Conservation (phyloP, 805 yeast genomes). For the Saccharomycopsis capsularis region DNA sequence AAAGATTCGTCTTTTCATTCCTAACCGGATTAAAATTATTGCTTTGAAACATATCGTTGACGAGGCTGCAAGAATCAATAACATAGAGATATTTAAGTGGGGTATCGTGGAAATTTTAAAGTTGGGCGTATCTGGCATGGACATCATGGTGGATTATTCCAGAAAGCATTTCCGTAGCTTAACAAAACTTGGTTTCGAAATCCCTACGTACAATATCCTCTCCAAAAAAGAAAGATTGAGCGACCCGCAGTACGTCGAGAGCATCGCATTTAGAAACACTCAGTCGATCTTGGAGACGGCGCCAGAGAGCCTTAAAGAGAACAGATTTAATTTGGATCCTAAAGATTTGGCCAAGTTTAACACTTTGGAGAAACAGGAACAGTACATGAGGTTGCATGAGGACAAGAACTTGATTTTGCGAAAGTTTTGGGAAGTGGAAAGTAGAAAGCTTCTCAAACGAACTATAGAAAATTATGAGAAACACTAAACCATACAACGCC, state of each 20-base stretch:
- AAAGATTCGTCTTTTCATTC: conserved; percentile 14
- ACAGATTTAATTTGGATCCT: neutral
- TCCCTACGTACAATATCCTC: too few species aligned
- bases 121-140: conserved; percentile 14
- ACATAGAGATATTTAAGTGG: conserved; percentile 2
- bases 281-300: too few species aligned
- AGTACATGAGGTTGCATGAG: neutral
- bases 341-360: neutral
- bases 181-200: conserved; percentile 7
- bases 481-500: too few species aligned
- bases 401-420: neutral
- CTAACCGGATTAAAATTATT: conserved; percentile 6
- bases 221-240: too few species aligned
- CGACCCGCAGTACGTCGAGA: too few species aligned
- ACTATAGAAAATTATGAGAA: neutral
- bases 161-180: conserved; percentile 1
- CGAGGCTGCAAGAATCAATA: conserved; percentile 1
- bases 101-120: conserved; percentile 9
- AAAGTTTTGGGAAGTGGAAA: conserved; percentile 10
- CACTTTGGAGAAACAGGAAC: neutral
- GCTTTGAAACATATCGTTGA: conserved; percentile 16
- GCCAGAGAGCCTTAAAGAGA: too few species aligned
- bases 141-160: conserved; percentile 14
- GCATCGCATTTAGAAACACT: too few species aligned
- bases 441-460: neutral